Percentiles rank a stretch among this genome's conserved stretches.
Conservation (phyloP, 129 eudicot genomes). For the Centrapalus pauciflorus region DNA sequence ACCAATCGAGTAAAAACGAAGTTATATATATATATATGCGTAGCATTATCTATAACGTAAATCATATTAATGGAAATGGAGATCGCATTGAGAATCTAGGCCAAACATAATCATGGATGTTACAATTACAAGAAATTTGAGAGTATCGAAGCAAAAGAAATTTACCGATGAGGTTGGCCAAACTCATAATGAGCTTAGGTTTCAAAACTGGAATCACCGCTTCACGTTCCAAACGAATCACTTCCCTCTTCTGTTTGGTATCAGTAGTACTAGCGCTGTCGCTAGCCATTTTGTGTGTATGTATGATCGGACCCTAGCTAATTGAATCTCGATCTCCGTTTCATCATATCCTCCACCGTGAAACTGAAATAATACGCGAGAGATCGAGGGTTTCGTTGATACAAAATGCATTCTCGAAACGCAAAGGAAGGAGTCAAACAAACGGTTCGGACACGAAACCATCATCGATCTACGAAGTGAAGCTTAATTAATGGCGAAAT, state of each 20-base stretch:
- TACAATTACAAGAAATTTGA: too few relatives aligned
- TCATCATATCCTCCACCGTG: neutral
- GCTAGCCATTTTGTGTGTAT: conserved; percentile 7
- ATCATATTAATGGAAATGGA: too few relatives aligned
- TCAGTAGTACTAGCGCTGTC: neutral
- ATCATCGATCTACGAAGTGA: neutral
- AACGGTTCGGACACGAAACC: neutral
- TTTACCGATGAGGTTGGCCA: conserved; percentile 89
- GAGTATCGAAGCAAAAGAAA: neutral
- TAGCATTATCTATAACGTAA: too few relatives aligned
- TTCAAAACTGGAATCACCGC: conserved; percentile 83
- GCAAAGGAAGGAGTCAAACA: conserved; percentile 12
- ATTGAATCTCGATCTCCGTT: neutral
- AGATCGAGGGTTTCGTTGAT: too few relatives aligned
- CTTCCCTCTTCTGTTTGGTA: conserved; percentile 35
- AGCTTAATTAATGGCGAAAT: conserved; percentile 19
- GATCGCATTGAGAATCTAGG: too few relatives aligned
- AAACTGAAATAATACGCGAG: neutral
- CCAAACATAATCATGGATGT: too few relatives aligned
- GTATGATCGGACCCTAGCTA: neutral
- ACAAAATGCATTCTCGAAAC: neutral
- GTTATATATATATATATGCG: neutral
- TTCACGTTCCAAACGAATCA: conserved; percentile 80
- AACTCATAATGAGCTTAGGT: conserved; percentile 74
- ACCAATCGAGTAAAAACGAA: neutral